A percentile compares a stretch with the other conserved stretches of the same genome.
Evolutionary conservation across 139 green algal genomes (phyloP).

Genomic region (Closterium sp.): DNA sequence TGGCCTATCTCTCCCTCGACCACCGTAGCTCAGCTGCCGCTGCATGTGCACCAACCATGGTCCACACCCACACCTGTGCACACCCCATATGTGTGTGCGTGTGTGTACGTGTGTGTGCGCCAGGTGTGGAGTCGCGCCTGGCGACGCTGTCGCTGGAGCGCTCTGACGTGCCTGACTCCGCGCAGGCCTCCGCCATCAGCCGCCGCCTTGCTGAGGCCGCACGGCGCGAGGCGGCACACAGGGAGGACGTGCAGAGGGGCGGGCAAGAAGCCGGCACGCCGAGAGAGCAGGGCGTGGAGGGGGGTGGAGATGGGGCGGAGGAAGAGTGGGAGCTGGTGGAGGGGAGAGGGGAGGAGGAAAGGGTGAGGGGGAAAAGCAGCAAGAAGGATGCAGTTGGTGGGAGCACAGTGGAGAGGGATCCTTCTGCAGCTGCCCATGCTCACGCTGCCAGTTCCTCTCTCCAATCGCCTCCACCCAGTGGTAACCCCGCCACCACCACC

Average conservation of each 20-base stretch:
- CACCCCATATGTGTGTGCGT: too few species aligned
- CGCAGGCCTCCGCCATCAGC: not conserved
- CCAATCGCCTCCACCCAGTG: too few species aligned
- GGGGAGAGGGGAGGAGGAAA: not conserved
- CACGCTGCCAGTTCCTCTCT: too few species aligned
- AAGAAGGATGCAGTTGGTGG: not conserved
- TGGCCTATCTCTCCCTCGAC: not conserved
- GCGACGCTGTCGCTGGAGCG: constrained; percentile 36
- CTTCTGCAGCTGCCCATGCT: not conserved
- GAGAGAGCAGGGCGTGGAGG: not conserved
- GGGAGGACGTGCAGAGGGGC: not conserved
- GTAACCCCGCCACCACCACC: not conserved
- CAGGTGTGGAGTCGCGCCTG: constrained; percentile 44
- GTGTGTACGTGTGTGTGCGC: not conserved
- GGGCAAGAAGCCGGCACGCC: not conserved
- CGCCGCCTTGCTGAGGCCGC: not conserved
- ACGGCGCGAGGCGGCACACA: not conserved
- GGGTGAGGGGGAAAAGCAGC: not conserved
- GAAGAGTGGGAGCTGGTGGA: not conserved
- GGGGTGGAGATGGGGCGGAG: not conserved
- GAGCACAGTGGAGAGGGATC: not conserved
- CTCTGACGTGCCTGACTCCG: not conserved
- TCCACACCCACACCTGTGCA: too few species aligned
- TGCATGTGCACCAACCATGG: not conserved
- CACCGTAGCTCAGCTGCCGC: not conserved